Evolutionary conservation across 495 filamentous ascomycete species (phyloP).

Genomic region (Glonium stellatum): DNA sequence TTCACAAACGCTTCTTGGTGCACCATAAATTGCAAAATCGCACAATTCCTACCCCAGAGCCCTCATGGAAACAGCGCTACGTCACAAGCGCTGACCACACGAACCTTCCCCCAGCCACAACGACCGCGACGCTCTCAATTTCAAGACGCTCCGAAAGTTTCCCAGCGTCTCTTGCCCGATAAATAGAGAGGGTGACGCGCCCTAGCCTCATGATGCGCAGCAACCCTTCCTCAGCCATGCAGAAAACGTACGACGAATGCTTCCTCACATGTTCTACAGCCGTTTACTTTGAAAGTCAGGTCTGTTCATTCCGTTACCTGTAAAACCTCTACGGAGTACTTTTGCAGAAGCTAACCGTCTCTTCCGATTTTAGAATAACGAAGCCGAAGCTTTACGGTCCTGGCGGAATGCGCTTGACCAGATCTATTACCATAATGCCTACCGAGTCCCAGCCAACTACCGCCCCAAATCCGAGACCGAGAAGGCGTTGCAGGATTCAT

Average conservation of each 20-base stretch:
- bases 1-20: background rate
- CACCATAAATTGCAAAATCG: background rate
- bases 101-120: constrained; percentile 5
- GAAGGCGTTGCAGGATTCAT: constrained; percentile 68
- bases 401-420: constrained; percentile 90
- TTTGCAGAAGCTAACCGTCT: constrained; percentile 5
- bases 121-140: background rate
- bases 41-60: background rate
- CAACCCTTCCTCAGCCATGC: constrained; percentile 69
- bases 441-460: constrained; percentile 61
- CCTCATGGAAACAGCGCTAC: constrained; percentile 10
- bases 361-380: constrained; percentile 62
- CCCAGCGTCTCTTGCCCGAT: background rate
- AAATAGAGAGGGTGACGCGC: background rate
- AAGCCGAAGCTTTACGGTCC: constrained; percentile 82
- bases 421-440: constrained; percentile 81
- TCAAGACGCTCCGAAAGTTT: background rate
- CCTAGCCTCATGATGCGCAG: constrained; percentile 62
- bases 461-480: constrained; percentile 78
- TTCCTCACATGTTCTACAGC: constrained; percentile 91
- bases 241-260: constrained; percentile 96
- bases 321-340: background rate
- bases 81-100: constrained; percentile 19
- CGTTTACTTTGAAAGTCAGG: constrained; percentile 89
- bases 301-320: constrained; percentile 30